These are phyloP conservation scores for Calocera cornea DNA, from an alignment of 768 basidiomycete genomes.

Conservation along the genomic window DNA sequence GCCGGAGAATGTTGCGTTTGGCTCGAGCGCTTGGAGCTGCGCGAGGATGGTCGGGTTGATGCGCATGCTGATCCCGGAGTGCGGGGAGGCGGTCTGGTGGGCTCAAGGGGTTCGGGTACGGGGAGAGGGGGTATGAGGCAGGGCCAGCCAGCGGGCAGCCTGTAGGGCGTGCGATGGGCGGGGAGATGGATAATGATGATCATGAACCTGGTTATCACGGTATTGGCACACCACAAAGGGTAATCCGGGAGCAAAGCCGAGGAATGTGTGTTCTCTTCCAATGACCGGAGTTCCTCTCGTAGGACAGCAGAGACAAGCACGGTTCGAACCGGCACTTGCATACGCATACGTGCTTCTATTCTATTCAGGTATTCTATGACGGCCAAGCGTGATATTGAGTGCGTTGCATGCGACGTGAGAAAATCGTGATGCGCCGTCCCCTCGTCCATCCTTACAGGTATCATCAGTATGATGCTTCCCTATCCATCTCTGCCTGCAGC, in stretches of 20 bases:
- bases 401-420: not conserved
- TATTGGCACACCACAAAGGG: not conserved
- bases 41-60: constrained; percentile 24
- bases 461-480: not conserved
- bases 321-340: no score
- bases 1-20: constrained; percentile 35
- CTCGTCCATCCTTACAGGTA: no score
- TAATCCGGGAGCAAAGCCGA: not conserved
- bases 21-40: constrained; percentile 38
- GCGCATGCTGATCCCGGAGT: not conserved
- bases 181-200: not conserved
- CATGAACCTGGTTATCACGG: not conserved
- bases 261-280: no score
- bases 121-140: not conserved
- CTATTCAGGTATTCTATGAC: not conserved
- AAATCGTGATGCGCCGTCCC: not conserved
- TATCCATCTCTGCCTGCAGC: not conserved
- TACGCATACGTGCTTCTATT: no score
- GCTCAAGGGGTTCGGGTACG: not conserved
- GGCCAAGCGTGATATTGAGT: not conserved
- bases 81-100: not conserved
- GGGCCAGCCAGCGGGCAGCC: not conserved
- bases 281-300: no score
- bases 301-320: no score
- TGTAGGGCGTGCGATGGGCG: not conserved